Evolutionary conservation across 2,329 filamentous ascomycete species (phyloP).

Genomic region (Cladosporium sp.): DNA sequence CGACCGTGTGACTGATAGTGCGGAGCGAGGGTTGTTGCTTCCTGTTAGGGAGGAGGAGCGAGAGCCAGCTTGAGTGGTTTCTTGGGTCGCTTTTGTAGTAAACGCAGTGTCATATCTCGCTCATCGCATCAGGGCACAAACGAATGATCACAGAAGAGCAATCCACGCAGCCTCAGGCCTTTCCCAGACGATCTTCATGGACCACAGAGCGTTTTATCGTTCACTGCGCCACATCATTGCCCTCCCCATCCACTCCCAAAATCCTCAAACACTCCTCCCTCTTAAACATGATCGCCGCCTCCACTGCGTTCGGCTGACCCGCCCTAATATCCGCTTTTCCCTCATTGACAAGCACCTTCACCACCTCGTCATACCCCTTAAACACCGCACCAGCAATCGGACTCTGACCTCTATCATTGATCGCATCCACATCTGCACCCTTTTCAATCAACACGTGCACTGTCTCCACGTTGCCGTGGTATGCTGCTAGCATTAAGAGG

Average conservation of each 20-base stretch:
- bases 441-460: constrained; percentile 61
- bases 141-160: not conserved
- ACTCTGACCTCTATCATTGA: constrained; percentile 70
- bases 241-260: constrained; percentile 36
- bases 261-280: constrained; percentile 38
- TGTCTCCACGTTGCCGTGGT: constrained; percentile 65
- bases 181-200: not conserved
- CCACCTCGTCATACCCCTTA: constrained; percentile 66
- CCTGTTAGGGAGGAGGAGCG: constrained; percentile 27
- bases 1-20: constrained; percentile 24
- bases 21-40: constrained; percentile 31
- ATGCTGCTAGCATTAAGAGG: constrained; percentile 72
- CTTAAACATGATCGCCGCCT: constrained; percentile 50
- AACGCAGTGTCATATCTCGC: not conserved
- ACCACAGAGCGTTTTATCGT: not conserved
- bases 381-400: constrained; percentile 72
- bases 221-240: not conserved
- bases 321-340: constrained; percentile 41
- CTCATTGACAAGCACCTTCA: constrained; percentile 52
- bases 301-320: constrained; percentile 49
- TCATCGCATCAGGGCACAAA: not conserved
- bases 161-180: no score
- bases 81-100: not conserved
- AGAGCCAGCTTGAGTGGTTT: constrained; percentile 12
- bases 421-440: constrained; percentile 65